A percentile compares a stretch with the other conserved stretches of the same genome.
phyloP scores from a whole-genome alignment of 352 stramenopile species.

The Pilasporangium apinafurcum region DNA sequence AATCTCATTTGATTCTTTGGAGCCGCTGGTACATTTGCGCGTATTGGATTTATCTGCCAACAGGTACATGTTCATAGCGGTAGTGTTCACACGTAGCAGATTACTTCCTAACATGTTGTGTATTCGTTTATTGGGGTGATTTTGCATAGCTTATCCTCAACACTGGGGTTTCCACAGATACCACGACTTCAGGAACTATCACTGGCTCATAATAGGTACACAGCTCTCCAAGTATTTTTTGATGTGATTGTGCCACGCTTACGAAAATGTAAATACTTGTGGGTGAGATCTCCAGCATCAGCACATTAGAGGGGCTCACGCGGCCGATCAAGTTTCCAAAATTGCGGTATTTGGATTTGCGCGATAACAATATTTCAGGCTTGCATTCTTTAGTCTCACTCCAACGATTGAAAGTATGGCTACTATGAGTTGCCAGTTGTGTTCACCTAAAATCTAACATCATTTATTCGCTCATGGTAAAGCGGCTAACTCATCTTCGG shows the following conservation, averaged over 20 bases:
- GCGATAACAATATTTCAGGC: slow-evolving; percentile 48
- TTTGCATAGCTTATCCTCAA: slow-evolving; percentile 34
- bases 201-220: slow-evolving; percentile 64
- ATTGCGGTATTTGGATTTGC: slow-evolving; percentile 64
- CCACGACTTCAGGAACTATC: slow-evolving; percentile 64
- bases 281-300: slow-evolving; percentile 18
- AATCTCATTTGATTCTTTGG: slow-evolving; percentile 52
- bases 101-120: background rate
- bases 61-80: slow-evolving; percentile 19
- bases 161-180: slow-evolving; percentile 52
- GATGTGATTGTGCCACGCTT: too few relatives aligned
- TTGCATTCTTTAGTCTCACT: slow-evolving; percentile 31
- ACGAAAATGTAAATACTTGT: background rate
- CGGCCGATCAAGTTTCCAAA: slow-evolving; percentile 67
- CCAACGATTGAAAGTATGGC: slow-evolving; percentile 43
- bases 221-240: background rate
- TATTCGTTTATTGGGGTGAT: background rate
- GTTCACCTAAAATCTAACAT: too few relatives aligned
- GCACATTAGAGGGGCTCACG: slow-evolving; percentile 38
- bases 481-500: slow-evolving; percentile 52
- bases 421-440: background rate
- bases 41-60: slow-evolving; percentile 78
- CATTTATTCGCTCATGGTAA: background rate
- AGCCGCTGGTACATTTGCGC: slow-evolving; percentile 51
- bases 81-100: background rate